phyloP scores from a whole-genome alignment of 2,329 filamentous ascomycete genomes.

The Pseudofabraea citricarpa region DNA sequence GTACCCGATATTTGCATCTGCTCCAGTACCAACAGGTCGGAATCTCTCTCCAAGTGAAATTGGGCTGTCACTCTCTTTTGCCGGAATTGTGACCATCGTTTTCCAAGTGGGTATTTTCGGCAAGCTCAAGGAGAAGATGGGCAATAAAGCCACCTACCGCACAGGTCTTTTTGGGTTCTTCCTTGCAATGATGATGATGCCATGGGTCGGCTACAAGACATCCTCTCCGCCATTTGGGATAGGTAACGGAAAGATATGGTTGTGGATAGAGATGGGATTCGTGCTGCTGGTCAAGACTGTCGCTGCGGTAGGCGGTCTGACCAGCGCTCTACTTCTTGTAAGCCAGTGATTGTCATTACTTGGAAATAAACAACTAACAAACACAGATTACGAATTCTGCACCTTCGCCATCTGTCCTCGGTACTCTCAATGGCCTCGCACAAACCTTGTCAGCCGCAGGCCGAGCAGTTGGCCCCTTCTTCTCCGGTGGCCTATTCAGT shows the following conservation, averaged over 20 bases:
- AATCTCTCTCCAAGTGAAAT: constrained; percentile 73
- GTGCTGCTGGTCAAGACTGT: constrained; percentile 86
- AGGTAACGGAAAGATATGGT: constrained; percentile 59
- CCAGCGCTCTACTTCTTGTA: constrained; percentile 82
- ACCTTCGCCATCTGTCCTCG: constrained; percentile 77
- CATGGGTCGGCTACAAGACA: constrained; percentile 77
- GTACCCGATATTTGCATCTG: constrained; percentile 87
- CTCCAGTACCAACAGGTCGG: constrained; percentile 70
- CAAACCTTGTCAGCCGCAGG: constrained; percentile 91
- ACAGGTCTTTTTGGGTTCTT: constrained; percentile 75
- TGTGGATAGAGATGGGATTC: constrained; percentile 76
- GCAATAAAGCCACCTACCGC: constrained; percentile 82
- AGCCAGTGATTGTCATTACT: constrained; percentile 28
- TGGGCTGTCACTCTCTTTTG: constrained; percentile 78
- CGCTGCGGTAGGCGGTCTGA: constrained; percentile 82
- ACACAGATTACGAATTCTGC: constrained; percentile 86
- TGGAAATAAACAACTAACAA: not conserved
- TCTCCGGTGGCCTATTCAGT: constrained; percentile 83
- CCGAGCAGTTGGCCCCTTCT: constrained; percentile 80
- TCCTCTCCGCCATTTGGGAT: constrained; percentile 50
- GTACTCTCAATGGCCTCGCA: constrained; percentile 87
- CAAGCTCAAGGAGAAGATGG: constrained; percentile 69
- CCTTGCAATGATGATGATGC: constrained; percentile 79
- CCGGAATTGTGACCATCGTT: constrained; percentile 77
- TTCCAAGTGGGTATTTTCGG: constrained; percentile 89